Conservation (phyloP, 2,329 filamentous ascomycete species). For the Exophiala dermatitidis region DNA sequence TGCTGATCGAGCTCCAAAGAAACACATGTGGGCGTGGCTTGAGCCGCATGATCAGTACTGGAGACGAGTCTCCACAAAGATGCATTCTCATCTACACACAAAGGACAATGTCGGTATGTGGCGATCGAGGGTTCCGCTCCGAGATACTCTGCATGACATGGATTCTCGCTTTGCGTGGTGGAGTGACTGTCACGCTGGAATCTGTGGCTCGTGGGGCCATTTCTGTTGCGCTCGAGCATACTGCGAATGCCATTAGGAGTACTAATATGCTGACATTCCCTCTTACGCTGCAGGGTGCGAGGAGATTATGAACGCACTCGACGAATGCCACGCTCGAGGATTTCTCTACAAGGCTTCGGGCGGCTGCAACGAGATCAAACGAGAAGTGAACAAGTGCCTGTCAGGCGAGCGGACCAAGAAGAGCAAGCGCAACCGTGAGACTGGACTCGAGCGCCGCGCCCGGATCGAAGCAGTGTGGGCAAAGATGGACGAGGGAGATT, state of each 20-base stretch:
- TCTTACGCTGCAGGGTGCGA: slow-evolving; percentile 63
- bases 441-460: slow-evolving; percentile 61
- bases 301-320: slow-evolving; percentile 85
- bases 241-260: too few relatives aligned
- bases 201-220: too few relatives aligned
- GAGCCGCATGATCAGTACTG: slow-evolving; percentile 28
- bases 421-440: slow-evolving; percentile 67
- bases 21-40: slow-evolving; percentile 27
- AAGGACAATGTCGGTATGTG: slow-evolving; percentile 76
- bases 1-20: background rate
- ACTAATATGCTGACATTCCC: too few relatives aligned
- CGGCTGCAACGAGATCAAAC: slow-evolving; percentile 82
- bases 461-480: slow-evolving; percentile 71
- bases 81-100: slow-evolving; percentile 97
- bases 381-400: slow-evolving; percentile 76
- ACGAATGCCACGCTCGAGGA: slow-evolving; percentile 87
- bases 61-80: slow-evolving; percentile 38
- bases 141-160: too few relatives aligned
- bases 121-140: slow-evolving; percentile 4
- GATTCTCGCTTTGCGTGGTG: too few relatives aligned
- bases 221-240: too few relatives aligned
- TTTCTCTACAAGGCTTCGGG: slow-evolving; percentile 89
- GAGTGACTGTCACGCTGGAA: too few relatives aligned
- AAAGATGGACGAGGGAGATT: slow-evolving; percentile 56
- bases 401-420: slow-evolving; percentile 71